These are phyloP conservation scores for Saccharomycopsis selenospora DNA, from an alignment of 805 yeast genomes.

Conservation along the genomic window DNA sequence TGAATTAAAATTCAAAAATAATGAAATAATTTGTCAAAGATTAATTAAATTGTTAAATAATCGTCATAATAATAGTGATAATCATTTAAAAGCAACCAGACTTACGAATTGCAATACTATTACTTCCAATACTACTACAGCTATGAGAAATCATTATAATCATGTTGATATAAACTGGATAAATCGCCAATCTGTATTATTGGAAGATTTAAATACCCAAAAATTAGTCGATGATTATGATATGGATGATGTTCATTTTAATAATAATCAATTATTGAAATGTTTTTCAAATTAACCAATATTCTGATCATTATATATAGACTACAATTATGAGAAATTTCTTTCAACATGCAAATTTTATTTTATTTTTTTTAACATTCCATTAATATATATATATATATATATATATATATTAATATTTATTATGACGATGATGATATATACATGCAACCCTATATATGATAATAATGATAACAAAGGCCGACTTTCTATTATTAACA, in stretches of 20 bases:
- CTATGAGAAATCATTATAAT: neutral
- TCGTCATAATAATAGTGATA: neutral
- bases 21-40: neutral
- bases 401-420: too few relatives aligned
- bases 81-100: neutral
- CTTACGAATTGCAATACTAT: neutral
- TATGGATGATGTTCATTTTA: neutral
- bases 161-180: neutral
- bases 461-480: too few relatives aligned
- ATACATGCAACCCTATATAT: too few relatives aligned
- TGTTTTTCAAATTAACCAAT: neutral
- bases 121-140: neutral
- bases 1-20: neutral
- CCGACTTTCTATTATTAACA: too few relatives aligned
- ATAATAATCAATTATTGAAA: neutral
- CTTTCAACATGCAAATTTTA: too few relatives aligned
- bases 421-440: too few relatives aligned
- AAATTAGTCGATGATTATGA: constrained; percentile 1
- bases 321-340: neutral
- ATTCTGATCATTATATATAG: neutral
- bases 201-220: neutral
- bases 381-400: too few relatives aligned
- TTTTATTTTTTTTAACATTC: too few relatives aligned
- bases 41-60: neutral
- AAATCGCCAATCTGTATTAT: neutral